Evolutionary conservation across 2,329 filamentous ascomycete species (phyloP), one percentile per base, ranked within the genome.

Genomic region (Aphanocladium album): DNA sequence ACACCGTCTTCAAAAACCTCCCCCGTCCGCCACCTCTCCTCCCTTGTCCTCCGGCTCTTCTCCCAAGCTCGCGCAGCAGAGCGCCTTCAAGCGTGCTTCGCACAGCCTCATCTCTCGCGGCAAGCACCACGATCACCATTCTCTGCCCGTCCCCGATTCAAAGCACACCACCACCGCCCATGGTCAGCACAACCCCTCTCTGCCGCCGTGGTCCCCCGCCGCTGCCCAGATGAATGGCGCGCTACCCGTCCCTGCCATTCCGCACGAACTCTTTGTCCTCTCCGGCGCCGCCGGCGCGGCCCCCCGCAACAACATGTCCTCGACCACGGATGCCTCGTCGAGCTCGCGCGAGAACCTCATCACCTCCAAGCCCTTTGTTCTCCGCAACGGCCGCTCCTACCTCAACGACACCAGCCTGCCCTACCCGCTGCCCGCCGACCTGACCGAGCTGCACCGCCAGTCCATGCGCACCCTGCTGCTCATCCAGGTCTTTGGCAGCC

Each of bases 401-500:
- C 83, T 96, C 64, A 86, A 89, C 70, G 90, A 96, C 69, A 78
- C 82, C 9, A 80, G 83, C 2, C 77, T 90, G 33, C 77, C 85
- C 8, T 97, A 98, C 68, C 91, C 91, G n/a, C 80, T 97, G 2
- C 93, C 93, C 43, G 89, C 89, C 76, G 93, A 97, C 75, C 83
- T 96, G 45, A 80, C 88, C 45, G 93, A 97, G 75, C 83, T 96
- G 53, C 91, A 96, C 74, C 85, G 93, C 61, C 93, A 97, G 74
- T 92, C 87, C 52, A 79, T 97, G 60, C 86, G 91, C 62, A 96
- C 93, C 0, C 81, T 96, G 66, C 82, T 96, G 64, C 80, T 92
- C 56, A 88, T 91, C 66, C 87, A 91, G 69, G 83, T 96, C 37
- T 92, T 95, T 68, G 91, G 91, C 49, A 86, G 86, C 12, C 89